Base-by-base conservation (phyloP, 768 basidiomycete genomes). In the Lyophyllum atratum region DNA sequence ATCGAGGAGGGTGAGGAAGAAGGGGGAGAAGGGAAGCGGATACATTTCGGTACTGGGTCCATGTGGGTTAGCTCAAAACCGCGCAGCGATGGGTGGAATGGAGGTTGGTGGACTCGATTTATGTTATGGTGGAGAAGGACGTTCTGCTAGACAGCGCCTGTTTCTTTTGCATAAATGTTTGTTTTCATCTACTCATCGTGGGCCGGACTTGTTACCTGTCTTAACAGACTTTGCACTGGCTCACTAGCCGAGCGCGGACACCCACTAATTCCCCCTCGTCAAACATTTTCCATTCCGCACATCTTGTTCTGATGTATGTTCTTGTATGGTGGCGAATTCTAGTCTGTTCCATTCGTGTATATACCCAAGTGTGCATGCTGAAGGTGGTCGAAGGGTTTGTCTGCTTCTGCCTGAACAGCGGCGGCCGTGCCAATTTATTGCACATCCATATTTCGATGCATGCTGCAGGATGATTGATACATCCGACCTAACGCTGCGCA, bases 61-160 rank as follows among this genome's bases (percentile, higher is more conserved):
- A 88, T 95, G 83, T 92, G 89, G 87, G 72, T 92, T 26, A 86
- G 90, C 54, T 67, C 78, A 21, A 84, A 80, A 64, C 66, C 72
- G 43, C 85, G 93, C 34, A 71, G 73, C 37, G 77, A 80, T 26
- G 87, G 84, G 11, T 93, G 86, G 85, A 76, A 84, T 66, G 92
- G 93, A 21, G 78, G 83, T 43, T 90, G 86, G 84, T 94, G 91
- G 91, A 83, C 83, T 43, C 78, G 88, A 60, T 85, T 95, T 66
- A 74, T 84, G 63, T 71, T 85, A 45, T 95, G 93, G 93, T 91
- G 86, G 83, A 84, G 82, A 69, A 83, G 81, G 71, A 61, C 88
- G 47, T 93, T 93, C 73, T 90, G 90, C 72, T 92, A 80, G 72
- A 51, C 60, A 50, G 46, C 54, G 31, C 46, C 54, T 59, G 33